Evolutionary conservation across 2,329 filamentous ascomycete species (phyloP).

Genomic region (Pseudogymnoascus sp.): DNA sequence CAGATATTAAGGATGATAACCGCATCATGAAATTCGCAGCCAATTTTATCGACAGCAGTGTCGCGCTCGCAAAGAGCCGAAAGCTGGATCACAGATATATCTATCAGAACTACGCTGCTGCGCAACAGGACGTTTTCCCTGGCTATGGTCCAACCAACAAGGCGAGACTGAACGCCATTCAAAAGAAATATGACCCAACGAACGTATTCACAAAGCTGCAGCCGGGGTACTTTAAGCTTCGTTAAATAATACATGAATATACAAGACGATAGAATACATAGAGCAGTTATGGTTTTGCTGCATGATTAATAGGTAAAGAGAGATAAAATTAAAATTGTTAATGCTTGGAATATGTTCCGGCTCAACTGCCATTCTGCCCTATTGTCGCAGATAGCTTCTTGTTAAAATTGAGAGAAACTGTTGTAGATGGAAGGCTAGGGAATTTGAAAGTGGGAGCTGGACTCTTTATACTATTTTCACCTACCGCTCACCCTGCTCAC

Average conservation of each 20-base stretch:
- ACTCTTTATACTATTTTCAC: no score
- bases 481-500: no score
- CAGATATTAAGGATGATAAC: neutral
- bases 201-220: conserved; percentile 22
- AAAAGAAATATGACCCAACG: conserved; percentile 22
- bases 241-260: neutral
- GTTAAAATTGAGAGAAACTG: no score
- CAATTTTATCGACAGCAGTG: neutral
- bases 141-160: conserved; percentile 30
- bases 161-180: conserved; percentile 17
- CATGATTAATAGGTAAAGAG: no score
- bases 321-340: no score
- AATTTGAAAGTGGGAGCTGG: no score
- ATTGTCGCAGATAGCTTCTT: no score
- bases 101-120: conserved; percentile 33
- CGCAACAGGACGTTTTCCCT: conserved; percentile 27
- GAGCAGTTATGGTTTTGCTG: neutral
- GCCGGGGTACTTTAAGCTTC: conserved; percentile 11
- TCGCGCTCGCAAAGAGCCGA: neutral
- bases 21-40: neutral
- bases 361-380: no score
- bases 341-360: no score
- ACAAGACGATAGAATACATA: neutral
- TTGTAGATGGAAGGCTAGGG: no score
- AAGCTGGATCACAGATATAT: conserved; percentile 14